These are phyloP conservation scores for Tylopilus felleus DNA, from an alignment of 768 basidiomycete species.

Conservation along the genomic window DNA sequence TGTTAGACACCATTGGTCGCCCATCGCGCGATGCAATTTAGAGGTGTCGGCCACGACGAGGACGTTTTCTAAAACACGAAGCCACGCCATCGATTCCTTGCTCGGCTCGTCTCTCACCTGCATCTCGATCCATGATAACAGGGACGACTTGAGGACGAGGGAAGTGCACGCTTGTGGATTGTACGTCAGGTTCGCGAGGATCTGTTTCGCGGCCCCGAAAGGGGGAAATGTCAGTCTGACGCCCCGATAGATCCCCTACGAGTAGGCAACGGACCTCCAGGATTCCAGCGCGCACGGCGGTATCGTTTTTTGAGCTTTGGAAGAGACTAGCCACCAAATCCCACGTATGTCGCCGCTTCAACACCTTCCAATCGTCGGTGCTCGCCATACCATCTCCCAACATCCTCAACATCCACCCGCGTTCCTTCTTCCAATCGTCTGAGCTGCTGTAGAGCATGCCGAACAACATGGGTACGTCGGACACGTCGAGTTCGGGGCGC, in stretches of 20 bases:
- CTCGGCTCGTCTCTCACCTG: slow-evolving; percentile 39
- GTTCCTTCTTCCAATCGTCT: slow-evolving; percentile 82
- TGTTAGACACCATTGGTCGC: slow-evolving; percentile 57
- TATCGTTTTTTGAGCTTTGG: slow-evolving; percentile 59
- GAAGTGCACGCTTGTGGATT: slow-evolving; percentile 67
- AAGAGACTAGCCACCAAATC: slow-evolving; percentile 81
- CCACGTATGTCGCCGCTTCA: slow-evolving; percentile 84
- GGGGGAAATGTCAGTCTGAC: neutral
- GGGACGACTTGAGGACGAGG: slow-evolving; percentile 64
- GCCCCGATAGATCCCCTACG: neutral
- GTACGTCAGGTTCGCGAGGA: slow-evolving; percentile 71
- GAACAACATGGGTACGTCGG: slow-evolving; percentile 90
- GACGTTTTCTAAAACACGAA: slow-evolving; percentile 64
- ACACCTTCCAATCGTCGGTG: slow-evolving; percentile 74
- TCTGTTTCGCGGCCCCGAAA: slow-evolving; percentile 35
- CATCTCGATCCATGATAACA: slow-evolving; percentile 82
- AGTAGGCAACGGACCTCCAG: slow-evolving; percentile 52
- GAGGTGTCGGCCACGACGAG: slow-evolving; percentile 44
- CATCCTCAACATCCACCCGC: slow-evolving; percentile 86
- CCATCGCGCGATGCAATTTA: slow-evolving; percentile 53
- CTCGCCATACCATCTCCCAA: slow-evolving; percentile 77
- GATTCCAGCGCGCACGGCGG: slow-evolving; percentile 50
- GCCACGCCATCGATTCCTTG: slow-evolving; percentile 56
- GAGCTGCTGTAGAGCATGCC: slow-evolving; percentile 76
- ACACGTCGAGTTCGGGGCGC: slow-evolving; percentile 72